Base-by-base conservation (phyloP, 768 basidiomycete genomes). In the Phlegmacium glaucopus region DNA sequence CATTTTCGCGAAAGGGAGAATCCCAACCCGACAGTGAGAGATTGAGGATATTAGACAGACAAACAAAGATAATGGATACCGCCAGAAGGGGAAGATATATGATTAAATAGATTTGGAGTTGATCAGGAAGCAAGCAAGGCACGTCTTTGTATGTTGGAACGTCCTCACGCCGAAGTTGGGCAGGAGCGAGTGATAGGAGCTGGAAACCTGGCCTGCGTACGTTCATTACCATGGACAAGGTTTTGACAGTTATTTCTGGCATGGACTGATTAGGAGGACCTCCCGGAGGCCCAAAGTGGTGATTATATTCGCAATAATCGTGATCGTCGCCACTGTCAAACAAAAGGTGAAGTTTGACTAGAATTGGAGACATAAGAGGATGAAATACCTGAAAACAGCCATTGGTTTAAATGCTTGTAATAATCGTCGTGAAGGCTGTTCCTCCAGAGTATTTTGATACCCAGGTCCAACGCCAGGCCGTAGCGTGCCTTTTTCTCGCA, bases 161-260 rank as follows among this genome's bases (percentile, higher is more conserved):
- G 29, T 18, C 46, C 32, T 44, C 44, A 30, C 16, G 36, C 37
- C 57, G 54, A 10, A 59, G 54, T 10, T 53, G 48, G 8, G 49
- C 36, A 17, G 75, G 74, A 39, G 70, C 72, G 17, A 98, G 77
- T 1, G 93, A 89, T 37, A 98, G 76, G 15, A 98, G 77, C 56
- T 95, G 91, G 67, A 94, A 93, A 35, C 93, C 95, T 6, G 95
- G 94, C 25, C 74, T 73, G 37, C 76, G 75, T 44, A 98, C 78
- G 27, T 89, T 90, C 82, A 92, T 90, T 4, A 85, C 87, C 75
- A 94, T 90, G 10, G 91, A 92, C 58, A 96, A 74, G 2, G 91
- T 86, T 63, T 93, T 96, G 59, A 97, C 79, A 0, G 91, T 89
- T 15, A 94, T 76, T 68, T 98, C 94, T 42, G 75, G 77, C 10